Percentiles rank a stretch among this genome's conserved stretches.
Evolutionary conservation across 2,329 filamentous ascomycete species (phyloP).

Genomic region (Onygena corvina): DNA sequence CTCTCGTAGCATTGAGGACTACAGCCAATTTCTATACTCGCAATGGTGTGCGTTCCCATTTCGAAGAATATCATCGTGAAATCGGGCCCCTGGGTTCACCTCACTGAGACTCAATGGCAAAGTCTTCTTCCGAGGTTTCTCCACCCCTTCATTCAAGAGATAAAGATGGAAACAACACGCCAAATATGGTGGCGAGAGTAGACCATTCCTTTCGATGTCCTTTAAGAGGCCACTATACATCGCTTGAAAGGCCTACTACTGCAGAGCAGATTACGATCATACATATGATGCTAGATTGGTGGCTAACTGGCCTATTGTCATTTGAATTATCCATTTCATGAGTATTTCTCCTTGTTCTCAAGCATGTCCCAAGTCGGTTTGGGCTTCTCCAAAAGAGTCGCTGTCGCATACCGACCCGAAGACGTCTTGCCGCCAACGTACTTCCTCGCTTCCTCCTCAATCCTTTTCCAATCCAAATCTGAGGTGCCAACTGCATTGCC

Average conservation of each 20-base stretch:
- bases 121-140: no score
- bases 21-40: neutral
- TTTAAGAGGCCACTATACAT: no score
- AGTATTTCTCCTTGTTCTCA: slow-evolving; percentile 18
- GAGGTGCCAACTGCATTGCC: slow-evolving; percentile 29
- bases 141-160: no score
- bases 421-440: slow-evolving; percentile 29
- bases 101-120: no score
- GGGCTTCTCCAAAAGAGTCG: slow-evolving; percentile 12
- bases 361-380: slow-evolving; percentile 24
- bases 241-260: no score
- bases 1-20: slow-evolving; percentile 1
- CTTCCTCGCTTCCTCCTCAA: slow-evolving; percentile 25
- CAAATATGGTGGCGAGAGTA: no score
- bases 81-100: no score
- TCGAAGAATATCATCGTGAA: no score
- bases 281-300: no score
- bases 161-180: no score
- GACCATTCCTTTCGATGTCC: no score
- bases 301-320: neutral
- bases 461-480: slow-evolving; percentile 27
- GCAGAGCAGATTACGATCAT: no score
- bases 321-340: slow-evolving; percentile 12
- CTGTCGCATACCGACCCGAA: slow-evolving; percentile 16
- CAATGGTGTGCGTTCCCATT: slow-evolving; percentile 2